Evolutionary conservation across 2,329 filamentous ascomycete genomes (phyloP), one percentile per base, ranked within the genome.

Genomic region (Helotiales sp.): DNA sequence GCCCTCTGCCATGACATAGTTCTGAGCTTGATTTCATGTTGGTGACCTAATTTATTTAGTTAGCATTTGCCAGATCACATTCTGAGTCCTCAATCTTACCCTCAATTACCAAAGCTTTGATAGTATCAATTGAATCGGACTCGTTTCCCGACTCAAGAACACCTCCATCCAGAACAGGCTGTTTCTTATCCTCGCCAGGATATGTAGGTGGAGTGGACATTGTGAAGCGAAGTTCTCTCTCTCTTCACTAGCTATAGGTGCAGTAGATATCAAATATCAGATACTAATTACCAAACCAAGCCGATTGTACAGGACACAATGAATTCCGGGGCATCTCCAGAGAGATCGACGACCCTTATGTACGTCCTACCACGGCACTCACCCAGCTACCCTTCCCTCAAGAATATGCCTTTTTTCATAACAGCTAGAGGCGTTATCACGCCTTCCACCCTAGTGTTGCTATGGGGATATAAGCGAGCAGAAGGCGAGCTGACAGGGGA

Each of bases 1-100:
- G 81, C 82, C 72, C 84, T 84, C 69, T 84, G 82, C 83, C 83
- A 85, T 34, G 82, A 80, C 82, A 84, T 84, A 0, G 82, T 84
- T n/a, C 83, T 79, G 13, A 85, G 80, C 71, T 83, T 80, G 76
- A 85, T 85, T 3, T 84, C 83, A 78, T 84, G 82, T 55, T 75
- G 69, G 69, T 82, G 81, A 70, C 83, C 82, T 78, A 43, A 49
- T n/a, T 4, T 6, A 37, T 7, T 3, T 1, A 8, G 24, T 58
- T 24, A 62, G 58, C 26, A n/a, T 26, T 34, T 17, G 20, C 13
- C 6, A 30, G 6, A 28, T 22, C 11, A 55, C 6, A 2, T 10
- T 28, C 32, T 7, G 17, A 66, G 43, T 17, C 15, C 5, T 62
- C 43, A 4, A 6, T 54, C 69, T 40, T 64, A 76, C 76, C 75